A percentile compares a stretch with the other conserved stretches of the same genome.
phyloP scores from a whole-genome alignment of 2,329 filamentous ascomycete genomes.

The Lanzia echinophila region DNA sequence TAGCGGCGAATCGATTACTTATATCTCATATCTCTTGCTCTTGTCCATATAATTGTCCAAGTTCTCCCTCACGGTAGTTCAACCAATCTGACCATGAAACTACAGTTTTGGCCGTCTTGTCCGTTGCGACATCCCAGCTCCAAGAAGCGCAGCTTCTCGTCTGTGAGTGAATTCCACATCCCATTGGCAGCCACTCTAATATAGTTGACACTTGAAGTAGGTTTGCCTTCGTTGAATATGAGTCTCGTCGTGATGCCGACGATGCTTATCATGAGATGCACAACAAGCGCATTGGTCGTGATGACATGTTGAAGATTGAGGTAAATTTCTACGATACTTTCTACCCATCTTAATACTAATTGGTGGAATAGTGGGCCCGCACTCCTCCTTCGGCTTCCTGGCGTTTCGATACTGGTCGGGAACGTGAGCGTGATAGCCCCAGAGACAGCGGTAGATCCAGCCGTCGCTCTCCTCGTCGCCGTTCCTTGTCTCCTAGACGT shows the following conservation, averaged over 20 bases:
- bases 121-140: constrained; percentile 95
- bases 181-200: constrained; percentile 26
- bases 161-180: constrained; percentile 60
- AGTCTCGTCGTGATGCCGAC: constrained; percentile 95
- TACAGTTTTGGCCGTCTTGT: constrained; percentile 92
- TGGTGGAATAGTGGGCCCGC: constrained; percentile 77
- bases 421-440: constrained; percentile 50
- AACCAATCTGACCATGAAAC: constrained; percentile 23
- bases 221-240: constrained; percentile 98
- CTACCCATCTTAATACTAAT: constrained; percentile 3
- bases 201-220: constrained; percentile 42
- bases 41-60: constrained; percentile 19
- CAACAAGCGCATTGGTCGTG: constrained; percentile 87
- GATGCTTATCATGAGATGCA: constrained; percentile 99
- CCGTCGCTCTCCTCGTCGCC: constrained; percentile 58
- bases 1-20: constrained; percentile 24
- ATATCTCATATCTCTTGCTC: constrained; percentile 22
- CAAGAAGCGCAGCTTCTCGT: constrained; percentile 85
- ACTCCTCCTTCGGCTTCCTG: constrained; percentile 96
- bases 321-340: constrained; percentile 43
- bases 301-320: constrained; percentile 96
- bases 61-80: constrained; percentile 16
- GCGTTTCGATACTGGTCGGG: constrained; percentile 91
- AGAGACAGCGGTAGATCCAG: constrained; percentile 25
- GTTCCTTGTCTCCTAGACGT: constrained; percentile 73